Base-by-base conservation (phyloP, 805 yeast species). In the Ogataea allantospora region DNA sequence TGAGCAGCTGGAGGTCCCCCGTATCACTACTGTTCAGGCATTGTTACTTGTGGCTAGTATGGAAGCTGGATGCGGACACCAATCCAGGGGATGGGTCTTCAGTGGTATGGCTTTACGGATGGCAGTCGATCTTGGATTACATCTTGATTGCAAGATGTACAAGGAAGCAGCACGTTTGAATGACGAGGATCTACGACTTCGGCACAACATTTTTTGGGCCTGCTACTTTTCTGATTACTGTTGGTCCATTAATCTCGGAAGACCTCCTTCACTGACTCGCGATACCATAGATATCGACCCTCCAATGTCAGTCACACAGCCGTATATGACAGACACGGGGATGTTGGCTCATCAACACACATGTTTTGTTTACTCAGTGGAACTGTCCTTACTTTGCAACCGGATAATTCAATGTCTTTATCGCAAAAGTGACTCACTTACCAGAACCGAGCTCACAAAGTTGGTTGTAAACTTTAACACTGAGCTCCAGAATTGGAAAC, bases 41-140 rank as follows among this genome's bases (percentile, higher is more conserved):
- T 12, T 33, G 13, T 17, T 33, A 5, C 13, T 33, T 6, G 6
- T 33, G n/a, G 36, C 29, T 2, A 33, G 36, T 23, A 33, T 21
- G n/a, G 36, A 33, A 13, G 28, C 36, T 33, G 36, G 36, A 11
- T 16, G 29, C 12, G 29, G 23, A 12, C 19, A 26, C 13, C 27
- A 33, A n/a, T 33, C 36, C 7, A 16, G 36, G 3, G 36, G 36
- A 9, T 33, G 36, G 36, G 29, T 16, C 2, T 15, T 33, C 7
- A 33, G 36, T 25, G 36, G 36, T 11, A 33, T 33, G 36, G 36
- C 36, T 16, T 8, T 33, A 12, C 9, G 36, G 7, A 33, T 33
- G 36, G 28, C 36, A 3, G n/a, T 33, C 11, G 36, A 33, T 20
- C 25, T 33, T 11, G 36, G 36, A 4, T 26, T 33, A n/a, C 36